Evolutionary conservation across 257 asterid species (phyloP).

Genomic region (Ehretia macrophylla): DNA sequence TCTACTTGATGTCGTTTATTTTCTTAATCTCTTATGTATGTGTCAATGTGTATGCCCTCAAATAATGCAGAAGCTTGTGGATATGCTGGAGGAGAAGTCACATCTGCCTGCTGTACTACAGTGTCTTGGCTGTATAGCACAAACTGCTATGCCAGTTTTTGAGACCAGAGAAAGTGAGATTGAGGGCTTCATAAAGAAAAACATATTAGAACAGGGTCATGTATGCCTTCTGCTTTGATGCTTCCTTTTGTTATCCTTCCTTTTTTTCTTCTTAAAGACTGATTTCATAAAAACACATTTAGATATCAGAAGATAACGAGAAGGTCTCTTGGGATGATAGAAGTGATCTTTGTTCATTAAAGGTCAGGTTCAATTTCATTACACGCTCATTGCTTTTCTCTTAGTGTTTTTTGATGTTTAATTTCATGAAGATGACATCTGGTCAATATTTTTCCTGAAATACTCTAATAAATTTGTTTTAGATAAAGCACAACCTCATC

Average conservation of each 20-base stretch:
- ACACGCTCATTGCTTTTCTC: not conserved
- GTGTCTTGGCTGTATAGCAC: conserved; percentile 97
- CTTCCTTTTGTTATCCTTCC: not conserved
- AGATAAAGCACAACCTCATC: not conserved
- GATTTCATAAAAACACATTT: conserved; percentile 19
- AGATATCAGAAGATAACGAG: conserved; percentile 53
- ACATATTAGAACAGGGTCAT: conserved; percentile 62
- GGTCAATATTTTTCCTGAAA: too few species aligned
- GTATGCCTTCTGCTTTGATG: conserved; percentile 41
- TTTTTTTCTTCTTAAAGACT: conserved; percentile 3
- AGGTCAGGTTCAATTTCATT: conserved; percentile 37
- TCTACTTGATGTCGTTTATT: conserved; percentile 7
- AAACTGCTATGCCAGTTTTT: conserved; percentile 96
- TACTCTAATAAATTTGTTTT: not conserved
- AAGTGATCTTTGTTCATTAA: conserved; percentile 82
- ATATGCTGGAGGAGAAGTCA: conserved; percentile 86
- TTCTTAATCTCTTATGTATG: not conserved
- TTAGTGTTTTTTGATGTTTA: too few species aligned
- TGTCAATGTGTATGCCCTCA: conserved; percentile 2
- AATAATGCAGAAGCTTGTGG: conserved; percentile 79
- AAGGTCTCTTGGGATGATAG: conserved; percentile 80
- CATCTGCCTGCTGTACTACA: conserved; percentile 95
- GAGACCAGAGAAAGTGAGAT: conserved; percentile 94
- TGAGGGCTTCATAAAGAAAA: conserved; percentile 70
- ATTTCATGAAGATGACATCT: too few species aligned